Evolutionary conservation across 192 early-diverging fungal genomes (phyloP), one percentile per base, ranked within the genome.

Genomic region (Coemansia sp.): DNA sequence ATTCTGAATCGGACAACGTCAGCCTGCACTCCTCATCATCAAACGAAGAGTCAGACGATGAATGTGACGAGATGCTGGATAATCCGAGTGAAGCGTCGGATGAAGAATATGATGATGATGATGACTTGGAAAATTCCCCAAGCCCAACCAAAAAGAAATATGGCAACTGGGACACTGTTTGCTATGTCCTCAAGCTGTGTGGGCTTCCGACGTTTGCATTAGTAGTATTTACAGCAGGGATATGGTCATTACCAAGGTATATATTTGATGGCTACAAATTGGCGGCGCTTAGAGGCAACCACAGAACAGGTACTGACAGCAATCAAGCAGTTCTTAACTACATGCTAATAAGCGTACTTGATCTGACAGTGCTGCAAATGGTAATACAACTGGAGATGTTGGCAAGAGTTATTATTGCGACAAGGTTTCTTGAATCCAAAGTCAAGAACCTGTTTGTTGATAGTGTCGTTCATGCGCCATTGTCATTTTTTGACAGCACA

Each of bases 201-300:
- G 75, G 75, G 4, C 41, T 62, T 29, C 56, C 70, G 9, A 53
- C 54, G 2, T n/a, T 71, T 0, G 62, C 48, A 13, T 25, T 53
- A 22, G 42, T 72, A 3, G 6, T 65, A 4, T 13, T 71, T 7
- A 58, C 66, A 3, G 60, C 64, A 17, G 42, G 65, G n/a, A 5
- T 77, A 11, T 20, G 43, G 19, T 61, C 71, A 14, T 25, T 74
- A 3, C 33, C 54, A 4, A 41, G 17, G 14, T 74, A 65, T 61
- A 19, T 74, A 8, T 53, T 74, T 41, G 58, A 68, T 32, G 58
- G 71, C 3, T 64, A 68, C 38, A 56, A 67, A 10, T 57, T 74
- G 22, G 42, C 40, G 1, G 65, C 71, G 17, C 40, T 73, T 4
- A 56, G 36, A 20, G 59, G 43, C 0, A 66, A 70, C 38, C 33